These are phyloP conservation scores for Neltuma alba DNA, from an alignment of 306 rosid genomes.

Conservation along the genomic window DNA sequence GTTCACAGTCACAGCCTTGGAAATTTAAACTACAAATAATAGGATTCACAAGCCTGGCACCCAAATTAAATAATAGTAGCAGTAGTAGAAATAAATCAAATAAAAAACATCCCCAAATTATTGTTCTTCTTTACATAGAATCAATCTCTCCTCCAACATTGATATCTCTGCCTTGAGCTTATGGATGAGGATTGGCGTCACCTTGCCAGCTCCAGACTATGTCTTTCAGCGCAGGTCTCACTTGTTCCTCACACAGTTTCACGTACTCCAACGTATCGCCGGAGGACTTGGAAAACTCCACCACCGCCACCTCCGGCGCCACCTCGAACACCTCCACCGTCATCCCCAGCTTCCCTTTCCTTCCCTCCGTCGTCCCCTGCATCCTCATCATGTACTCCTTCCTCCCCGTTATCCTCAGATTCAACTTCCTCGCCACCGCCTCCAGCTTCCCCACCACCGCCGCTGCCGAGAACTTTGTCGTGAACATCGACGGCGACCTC, in stretches of 20 bases:
- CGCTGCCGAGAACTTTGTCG: conserved; percentile 58
- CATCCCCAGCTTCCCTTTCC: conserved; percentile 75
- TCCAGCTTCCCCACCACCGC: conserved; percentile 58
- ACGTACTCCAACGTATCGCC: conserved; percentile 75
- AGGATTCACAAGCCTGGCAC: background rate
- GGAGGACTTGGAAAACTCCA: conserved; percentile 59
- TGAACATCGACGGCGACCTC: conserved; percentile 63
- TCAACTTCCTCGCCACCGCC: conserved; percentile 49
- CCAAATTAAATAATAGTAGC: too few relatives aligned
- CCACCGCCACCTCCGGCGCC: conserved; percentile 78
- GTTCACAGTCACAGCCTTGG: too few relatives aligned
- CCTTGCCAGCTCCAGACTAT: conserved; percentile 95
- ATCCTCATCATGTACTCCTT: conserved; percentile 63
- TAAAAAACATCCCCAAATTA: background rate
- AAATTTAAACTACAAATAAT: background rate
- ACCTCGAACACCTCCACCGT: conserved; percentile 72
- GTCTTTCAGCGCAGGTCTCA: conserved; percentile 78
- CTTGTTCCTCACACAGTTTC: conserved; percentile 68
- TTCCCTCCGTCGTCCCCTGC: conserved; percentile 61
- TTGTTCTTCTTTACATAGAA: background rate
- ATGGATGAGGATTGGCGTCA: conserved; percentile 18
- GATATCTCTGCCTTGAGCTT: background rate
- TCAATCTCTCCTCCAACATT: background rate
- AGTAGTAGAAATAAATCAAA: background rate
- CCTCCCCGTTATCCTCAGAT: conserved; percentile 47